A percentile compares a stretch with the other conserved stretches of the same genome.
Conservation (phyloP, 345 rosid species). For the Eucalyptus cloeziana region DNA sequence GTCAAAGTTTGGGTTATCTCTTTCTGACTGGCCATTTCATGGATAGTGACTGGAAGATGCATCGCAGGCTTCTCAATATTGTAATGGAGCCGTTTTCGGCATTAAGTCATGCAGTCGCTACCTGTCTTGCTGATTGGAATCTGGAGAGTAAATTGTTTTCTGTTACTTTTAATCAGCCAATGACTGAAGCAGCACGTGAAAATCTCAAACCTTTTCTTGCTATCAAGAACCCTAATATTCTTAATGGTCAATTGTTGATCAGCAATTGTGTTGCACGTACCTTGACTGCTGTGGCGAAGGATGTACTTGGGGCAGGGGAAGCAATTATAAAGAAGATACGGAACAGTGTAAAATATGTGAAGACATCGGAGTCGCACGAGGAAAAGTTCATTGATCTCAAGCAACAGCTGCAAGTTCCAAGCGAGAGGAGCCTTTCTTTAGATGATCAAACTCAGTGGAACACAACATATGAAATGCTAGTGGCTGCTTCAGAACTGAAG, state of each 20-base stretch:
- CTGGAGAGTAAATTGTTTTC: constrained; percentile 77
- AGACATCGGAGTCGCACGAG: constrained; percentile 75
- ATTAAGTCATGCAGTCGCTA: constrained; percentile 69
- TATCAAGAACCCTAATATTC: constrained; percentile 54
- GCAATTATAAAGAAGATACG: constrained; percentile 63
- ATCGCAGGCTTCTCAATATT: constrained; percentile 67
- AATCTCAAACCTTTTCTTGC: constrained; percentile 58
- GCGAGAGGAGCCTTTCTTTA: constrained; percentile 49
- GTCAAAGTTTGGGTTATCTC: constrained; percentile 56
- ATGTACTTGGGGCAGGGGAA: constrained; percentile 35
- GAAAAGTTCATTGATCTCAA: constrained; percentile 84
- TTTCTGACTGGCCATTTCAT: constrained; percentile 73
- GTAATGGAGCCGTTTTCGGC: constrained; percentile 82
- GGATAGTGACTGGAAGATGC: constrained; percentile 75
- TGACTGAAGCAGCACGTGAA: constrained; percentile 40
- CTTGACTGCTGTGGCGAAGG: constrained; percentile 48
- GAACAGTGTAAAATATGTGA: constrained; percentile 74
- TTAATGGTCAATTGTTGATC: constrained; percentile 69
- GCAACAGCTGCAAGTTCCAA: constrained; percentile 84
- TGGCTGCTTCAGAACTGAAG: constrained; percentile 73
- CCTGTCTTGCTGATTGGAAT: constrained; percentile 79
- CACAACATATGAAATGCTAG: constrained; percentile 75
- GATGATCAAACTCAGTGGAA: constrained; percentile 76
- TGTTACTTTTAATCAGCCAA: constrained; percentile 45
- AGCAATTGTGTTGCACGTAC: constrained; percentile 58